Evolutionary conservation across 345 rosid genomes (phyloP).

Genomic region (Pugionium dolabratum): DNA sequence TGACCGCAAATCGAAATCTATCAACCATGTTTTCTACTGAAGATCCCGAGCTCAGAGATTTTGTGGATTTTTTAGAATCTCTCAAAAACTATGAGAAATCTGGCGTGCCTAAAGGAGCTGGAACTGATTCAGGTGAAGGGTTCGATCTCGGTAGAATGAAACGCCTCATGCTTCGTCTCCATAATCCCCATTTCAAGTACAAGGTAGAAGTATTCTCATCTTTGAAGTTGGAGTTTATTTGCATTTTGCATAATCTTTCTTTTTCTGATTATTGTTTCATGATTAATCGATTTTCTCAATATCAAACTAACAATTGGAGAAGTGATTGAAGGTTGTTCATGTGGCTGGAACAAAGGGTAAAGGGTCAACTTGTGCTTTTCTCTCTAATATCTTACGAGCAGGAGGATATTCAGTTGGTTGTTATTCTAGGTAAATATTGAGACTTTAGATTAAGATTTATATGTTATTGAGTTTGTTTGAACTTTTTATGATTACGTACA

Average conservation of each 20-base stretch:
- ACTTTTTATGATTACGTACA: not conserved
- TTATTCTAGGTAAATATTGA: conserved; percentile 64
- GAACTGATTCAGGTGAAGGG: conserved; percentile 82
- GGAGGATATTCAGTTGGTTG: conserved; percentile 82
- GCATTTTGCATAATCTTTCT: too few species aligned
- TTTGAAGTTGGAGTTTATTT: too few species aligned
- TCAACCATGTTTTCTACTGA: conserved; percentile 5
- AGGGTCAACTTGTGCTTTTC: conserved; percentile 87
- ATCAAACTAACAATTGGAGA: too few species aligned
- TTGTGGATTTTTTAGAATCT: conserved; percentile 65
- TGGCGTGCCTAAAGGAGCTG: conserved; percentile 84
- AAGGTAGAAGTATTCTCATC: conserved; percentile 37
- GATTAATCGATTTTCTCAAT: too few species aligned
- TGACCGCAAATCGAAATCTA: too few species aligned
- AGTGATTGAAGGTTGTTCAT: conserved; percentile 58
- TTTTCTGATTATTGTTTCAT: not conserved
- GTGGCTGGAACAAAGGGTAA: conserved; percentile 96
- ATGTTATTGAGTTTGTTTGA: conserved; percentile 1
- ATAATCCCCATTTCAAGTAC: conserved; percentile 71
- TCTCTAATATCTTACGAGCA: conserved; percentile 69
- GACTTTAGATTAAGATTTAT: not conserved
- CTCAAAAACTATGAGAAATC: conserved; percentile 84
- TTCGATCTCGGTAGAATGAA: conserved; percentile 82
- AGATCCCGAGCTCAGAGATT: conserved; percentile 59
- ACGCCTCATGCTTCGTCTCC: conserved; percentile 71